Percentiles rank a stretch among this genome's conserved stretches.
Conservation (phyloP, 2,329 filamentous ascomycete genomes). For the Rutstroemia sp. region DNA sequence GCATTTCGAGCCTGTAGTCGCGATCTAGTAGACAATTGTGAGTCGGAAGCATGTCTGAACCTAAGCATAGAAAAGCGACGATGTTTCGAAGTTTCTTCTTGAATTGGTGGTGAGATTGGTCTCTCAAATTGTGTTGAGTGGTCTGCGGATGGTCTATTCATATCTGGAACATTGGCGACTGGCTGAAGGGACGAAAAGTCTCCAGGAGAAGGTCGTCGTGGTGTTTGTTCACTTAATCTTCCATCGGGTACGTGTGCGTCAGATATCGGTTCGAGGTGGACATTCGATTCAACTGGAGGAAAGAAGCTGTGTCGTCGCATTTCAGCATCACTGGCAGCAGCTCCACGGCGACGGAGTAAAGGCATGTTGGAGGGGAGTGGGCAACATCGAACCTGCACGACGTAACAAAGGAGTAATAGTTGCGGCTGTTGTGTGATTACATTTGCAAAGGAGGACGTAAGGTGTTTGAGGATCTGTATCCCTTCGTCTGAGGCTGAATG, state of each 20-base stretch:
- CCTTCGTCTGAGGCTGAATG: constrained; percentile 8
- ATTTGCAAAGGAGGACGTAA: constrained; percentile 1
- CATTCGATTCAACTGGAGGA: constrained; percentile 13
- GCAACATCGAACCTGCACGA: constrained; percentile 8
- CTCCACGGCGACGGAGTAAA: constrained; percentile 26
- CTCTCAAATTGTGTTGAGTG: constrained; percentile 14
- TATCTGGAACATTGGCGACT: constrained; percentile 7
- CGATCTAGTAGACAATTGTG: constrained; percentile 71
- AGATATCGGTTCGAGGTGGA: constrained; percentile 13
- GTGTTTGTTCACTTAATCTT: constrained; percentile 29
- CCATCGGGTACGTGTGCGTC: constrained; percentile 15
- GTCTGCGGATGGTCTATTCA: constrained; percentile 17
- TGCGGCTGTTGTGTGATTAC: neutral
- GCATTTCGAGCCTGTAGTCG: constrained; percentile 52
- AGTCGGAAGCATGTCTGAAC: constrained; percentile 89
- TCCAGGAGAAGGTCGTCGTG: constrained; percentile 24
- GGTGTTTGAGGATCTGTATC: constrained; percentile 4
- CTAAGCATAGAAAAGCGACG: constrained; percentile 65
- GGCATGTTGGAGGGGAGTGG: constrained; percentile 19
- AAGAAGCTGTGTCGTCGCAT: constrained; percentile 29
- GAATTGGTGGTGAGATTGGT: constrained; percentile 37
- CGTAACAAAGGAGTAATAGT: no score
- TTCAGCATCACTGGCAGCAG: constrained; percentile 23
- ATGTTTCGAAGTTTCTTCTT: constrained; percentile 49
- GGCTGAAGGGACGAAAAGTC: constrained; percentile 21